These are phyloP conservation scores for Scenedesmus sp. DNA, from an alignment of 163 green algal genomes.

Conservation along the genomic window DNA sequence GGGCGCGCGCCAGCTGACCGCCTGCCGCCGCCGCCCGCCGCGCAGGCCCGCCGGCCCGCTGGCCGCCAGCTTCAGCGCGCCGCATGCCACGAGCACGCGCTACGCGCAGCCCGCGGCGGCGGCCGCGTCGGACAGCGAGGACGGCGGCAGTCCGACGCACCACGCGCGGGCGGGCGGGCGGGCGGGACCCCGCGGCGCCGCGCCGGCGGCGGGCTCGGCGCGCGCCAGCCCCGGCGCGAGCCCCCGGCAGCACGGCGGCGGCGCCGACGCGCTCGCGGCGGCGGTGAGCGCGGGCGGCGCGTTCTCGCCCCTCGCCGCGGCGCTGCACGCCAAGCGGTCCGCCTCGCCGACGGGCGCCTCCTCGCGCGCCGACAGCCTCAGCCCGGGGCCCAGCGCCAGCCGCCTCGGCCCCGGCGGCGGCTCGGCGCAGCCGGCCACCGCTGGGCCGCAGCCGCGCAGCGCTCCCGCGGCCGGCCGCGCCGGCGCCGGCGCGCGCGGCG, in stretches of 20 bases:
- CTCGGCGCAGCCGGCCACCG: not conserved
- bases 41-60: not conserved
- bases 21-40: constrained; percentile 15
- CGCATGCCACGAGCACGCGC: too few relatives aligned
- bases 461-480: not conserved
- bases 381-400: not conserved
- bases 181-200: too few relatives aligned
- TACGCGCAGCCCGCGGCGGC: too few relatives aligned
- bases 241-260: not conserved
- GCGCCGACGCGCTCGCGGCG: too few relatives aligned
- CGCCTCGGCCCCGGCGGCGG: not conserved
- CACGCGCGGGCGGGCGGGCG: too few relatives aligned
- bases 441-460: not conserved
- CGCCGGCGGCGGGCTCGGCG: too few relatives aligned
- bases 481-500: too few relatives aligned
- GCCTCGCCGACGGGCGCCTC: not conserved
- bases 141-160: too few relatives aligned
- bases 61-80: too few relatives aligned
- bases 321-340: constrained; percentile 18
- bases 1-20: too few relatives aligned
- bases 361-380: not conserved
- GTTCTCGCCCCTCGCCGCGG: constrained; percentile 31
- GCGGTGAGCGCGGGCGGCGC: not conserved
- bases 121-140: constrained; percentile 10
- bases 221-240: not conserved